Percentiles rank a stretch among this genome's conserved stretches.
Conservation (phyloP, 2,329 filamentous ascomycete species). For the Penicillium fuscoglaucum region DNA sequence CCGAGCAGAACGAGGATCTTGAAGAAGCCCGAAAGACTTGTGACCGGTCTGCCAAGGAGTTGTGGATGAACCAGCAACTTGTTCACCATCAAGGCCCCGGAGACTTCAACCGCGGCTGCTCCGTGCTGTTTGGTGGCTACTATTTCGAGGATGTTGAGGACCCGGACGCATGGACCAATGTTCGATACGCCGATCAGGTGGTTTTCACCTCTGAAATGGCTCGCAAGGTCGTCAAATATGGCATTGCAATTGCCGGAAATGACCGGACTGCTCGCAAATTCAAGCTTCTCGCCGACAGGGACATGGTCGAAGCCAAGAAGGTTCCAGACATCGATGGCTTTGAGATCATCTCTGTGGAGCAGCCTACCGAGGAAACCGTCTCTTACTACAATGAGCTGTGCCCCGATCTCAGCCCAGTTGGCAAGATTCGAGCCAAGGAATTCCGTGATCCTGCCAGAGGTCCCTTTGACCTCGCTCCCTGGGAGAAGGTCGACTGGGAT, state of each 20-base stretch:
- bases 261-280: slow-evolving; percentile 42
- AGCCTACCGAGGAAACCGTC: slow-evolving; percentile 46
- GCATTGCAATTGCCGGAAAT: slow-evolving; percentile 48
- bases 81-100: slow-evolving; percentile 62
- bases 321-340: slow-evolving; percentile 57
- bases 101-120: slow-evolving; percentile 75
- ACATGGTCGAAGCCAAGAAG: slow-evolving; percentile 44
- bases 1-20: slow-evolving; percentile 72
- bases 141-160: slow-evolving; percentile 47
- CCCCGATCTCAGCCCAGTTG: slow-evolving; percentile 52
- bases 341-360: slow-evolving; percentile 58
- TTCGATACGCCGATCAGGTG: background rate
- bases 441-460: slow-evolving; percentile 49
- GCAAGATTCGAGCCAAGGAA: slow-evolving; percentile 54
- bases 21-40: slow-evolving; percentile 66
- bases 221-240: slow-evolving; percentile 52
- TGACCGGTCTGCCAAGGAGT: slow-evolving; percentile 64
- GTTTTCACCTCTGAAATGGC: slow-evolving; percentile 49
- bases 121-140: slow-evolving; percentile 64
- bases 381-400: slow-evolving; percentile 51
- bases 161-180: slow-evolving; percentile 17
- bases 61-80: slow-evolving; percentile 59
- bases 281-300: slow-evolving; percentile 34
- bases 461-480: slow-evolving; percentile 37
- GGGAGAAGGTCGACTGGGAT: slow-evolving; percentile 33